Conservation (phyloP, 306 rosid species). For the Macrotyloma uniflorum region DNA sequence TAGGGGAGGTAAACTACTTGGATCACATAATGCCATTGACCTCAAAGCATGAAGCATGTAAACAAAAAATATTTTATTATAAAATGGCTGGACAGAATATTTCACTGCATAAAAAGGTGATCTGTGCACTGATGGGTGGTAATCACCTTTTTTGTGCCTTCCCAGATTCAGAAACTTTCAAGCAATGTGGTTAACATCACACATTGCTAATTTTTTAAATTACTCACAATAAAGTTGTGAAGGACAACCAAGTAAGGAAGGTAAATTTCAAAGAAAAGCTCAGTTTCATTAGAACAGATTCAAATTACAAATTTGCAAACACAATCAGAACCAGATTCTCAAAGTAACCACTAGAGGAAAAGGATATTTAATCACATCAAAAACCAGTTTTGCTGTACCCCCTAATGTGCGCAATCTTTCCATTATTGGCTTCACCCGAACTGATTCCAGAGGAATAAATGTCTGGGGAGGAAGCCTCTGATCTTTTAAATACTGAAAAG, state of each 20-base stretch:
- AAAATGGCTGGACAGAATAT: constrained; percentile 2
- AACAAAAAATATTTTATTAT: neutral
- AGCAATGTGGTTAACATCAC: neutral
- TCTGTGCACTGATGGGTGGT: neutral
- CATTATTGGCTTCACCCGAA: constrained; percentile 91
- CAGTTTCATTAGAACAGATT: constrained; percentile 15
- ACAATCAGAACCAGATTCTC: constrained; percentile 18
- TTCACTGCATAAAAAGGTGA: neutral
- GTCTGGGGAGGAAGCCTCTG: constrained; percentile 99
- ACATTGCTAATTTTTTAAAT: constrained; percentile 9
- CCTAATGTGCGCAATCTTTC: constrained; percentile 92
- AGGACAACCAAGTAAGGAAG: constrained; percentile 22
- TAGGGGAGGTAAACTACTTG: neutral
- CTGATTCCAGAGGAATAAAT: constrained; percentile 95
- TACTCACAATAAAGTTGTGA: constrained; percentile 6
- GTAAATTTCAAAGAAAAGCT: constrained; percentile 25
- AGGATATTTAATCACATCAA: constrained; percentile 99
- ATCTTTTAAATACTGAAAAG: constrained; percentile 94
- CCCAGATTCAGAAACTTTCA: constrained; percentile 20
- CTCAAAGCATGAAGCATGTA: neutral
- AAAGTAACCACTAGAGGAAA: constrained; percentile 33
- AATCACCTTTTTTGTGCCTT: constrained; percentile 7
- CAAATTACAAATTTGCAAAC: constrained; percentile 14
- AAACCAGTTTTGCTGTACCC: constrained; percentile 82
- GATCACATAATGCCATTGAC: neutral